Percentiles rank a stretch among this genome's conserved stretches.
Conservation (phyloP, 2,329 filamentous ascomycete species). For the Sphaerulina vaccinii region DNA sequence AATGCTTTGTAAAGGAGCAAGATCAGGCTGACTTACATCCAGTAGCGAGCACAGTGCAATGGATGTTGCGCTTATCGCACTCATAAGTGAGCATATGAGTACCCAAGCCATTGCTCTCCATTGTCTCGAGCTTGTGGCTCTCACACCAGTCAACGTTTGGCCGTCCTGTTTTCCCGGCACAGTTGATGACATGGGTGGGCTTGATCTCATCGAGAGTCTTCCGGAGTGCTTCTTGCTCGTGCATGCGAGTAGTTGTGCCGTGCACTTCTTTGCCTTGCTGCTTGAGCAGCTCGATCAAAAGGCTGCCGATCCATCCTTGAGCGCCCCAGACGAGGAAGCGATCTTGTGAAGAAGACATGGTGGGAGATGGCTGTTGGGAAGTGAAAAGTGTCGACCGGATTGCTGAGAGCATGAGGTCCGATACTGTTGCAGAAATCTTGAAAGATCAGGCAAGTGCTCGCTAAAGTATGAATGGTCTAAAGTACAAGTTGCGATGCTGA, state of each 20-base stretch:
- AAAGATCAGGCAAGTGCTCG: no score
- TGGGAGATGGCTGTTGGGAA: neutral
- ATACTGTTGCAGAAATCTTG: neutral
- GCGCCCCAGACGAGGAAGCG: constrained; percentile 66
- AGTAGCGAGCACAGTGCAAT: constrained; percentile 66
- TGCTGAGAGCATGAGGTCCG: neutral
- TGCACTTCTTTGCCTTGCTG: constrained; percentile 60
- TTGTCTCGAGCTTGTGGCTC: constrained; percentile 65
- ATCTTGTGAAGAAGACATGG: constrained; percentile 28
- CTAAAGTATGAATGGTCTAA: neutral
- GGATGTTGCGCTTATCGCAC: constrained; percentile 59
- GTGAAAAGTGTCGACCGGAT: constrained; percentile 11
- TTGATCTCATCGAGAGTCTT: constrained; percentile 58
- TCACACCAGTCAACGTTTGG: constrained; percentile 73
- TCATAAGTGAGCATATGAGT: constrained; percentile 62
- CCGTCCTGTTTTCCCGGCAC: constrained; percentile 64
- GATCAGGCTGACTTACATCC: constrained; percentile 50
- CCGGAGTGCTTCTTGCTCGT: constrained; percentile 59
- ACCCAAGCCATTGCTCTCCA: constrained; percentile 66
- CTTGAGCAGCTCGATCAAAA: constrained; percentile 59
- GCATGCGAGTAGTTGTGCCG: constrained; percentile 64
- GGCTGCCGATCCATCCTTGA: constrained; percentile 62
- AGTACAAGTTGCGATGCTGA: neutral
- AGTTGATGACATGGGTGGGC: constrained; percentile 67
- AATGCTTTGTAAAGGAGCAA: neutral